Percentiles rank a stretch among this genome's conserved stretches.
Evolutionary conservation across 192 early-diverging fungal species (phyloP).

Genomic region (Gigaspora rosea): DNA sequence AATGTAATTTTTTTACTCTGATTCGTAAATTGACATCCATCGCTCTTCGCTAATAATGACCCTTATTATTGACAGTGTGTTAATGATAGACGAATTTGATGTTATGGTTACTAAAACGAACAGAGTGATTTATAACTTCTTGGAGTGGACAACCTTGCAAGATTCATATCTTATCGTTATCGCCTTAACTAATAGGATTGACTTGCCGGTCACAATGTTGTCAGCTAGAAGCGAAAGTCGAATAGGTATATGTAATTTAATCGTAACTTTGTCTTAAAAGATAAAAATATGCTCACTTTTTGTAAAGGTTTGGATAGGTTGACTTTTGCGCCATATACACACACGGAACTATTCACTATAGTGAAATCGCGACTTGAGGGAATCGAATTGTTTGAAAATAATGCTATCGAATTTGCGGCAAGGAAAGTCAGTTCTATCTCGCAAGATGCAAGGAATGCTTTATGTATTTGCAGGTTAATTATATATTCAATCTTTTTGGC

Average conservation of each 20-base stretch:
- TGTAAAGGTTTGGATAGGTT: slow-evolving; percentile 76
- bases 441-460: slow-evolving; percentile 91
- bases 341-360: slow-evolving; percentile 83
- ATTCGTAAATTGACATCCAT: not conserved
- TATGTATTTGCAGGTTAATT: slow-evolving; percentile 88
- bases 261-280: not conserved
- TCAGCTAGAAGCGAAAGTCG: slow-evolving; percentile 88
- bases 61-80: slow-evolving; percentile 59
- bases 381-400: slow-evolving; percentile 68
- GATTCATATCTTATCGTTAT: slow-evolving; percentile 87
- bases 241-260: slow-evolving; percentile 56
- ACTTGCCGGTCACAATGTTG: slow-evolving; percentile 91
- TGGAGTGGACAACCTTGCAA: slow-evolving; percentile 91
- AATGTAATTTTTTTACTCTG: not conserved
- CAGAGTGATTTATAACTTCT: slow-evolving; percentile 96
- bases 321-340: slow-evolving; percentile 91
- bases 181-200: slow-evolving; percentile 99
- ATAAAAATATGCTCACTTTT: not conserved
- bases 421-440: slow-evolving; percentile 94
- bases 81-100: slow-evolving; percentile 97
- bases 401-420: slow-evolving; percentile 93
- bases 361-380: slow-evolving; percentile 79
- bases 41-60: not conserved
- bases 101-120: slow-evolving; percentile 90
- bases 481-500: not conserved